Base-by-base conservation (phyloP, 208 protist species). In the Borovskyia barvae region DNA sequence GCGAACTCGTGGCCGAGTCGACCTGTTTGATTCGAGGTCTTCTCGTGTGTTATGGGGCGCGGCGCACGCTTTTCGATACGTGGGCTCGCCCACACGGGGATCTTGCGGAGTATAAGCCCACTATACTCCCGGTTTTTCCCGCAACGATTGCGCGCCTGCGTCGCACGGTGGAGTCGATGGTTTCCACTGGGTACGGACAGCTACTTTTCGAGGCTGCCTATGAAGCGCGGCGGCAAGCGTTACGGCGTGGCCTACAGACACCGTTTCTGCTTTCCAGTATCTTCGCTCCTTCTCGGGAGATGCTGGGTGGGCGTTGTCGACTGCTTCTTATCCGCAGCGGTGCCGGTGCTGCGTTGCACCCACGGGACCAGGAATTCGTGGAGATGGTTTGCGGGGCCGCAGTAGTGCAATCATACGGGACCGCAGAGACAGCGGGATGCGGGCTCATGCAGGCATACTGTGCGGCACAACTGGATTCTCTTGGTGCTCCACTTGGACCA, bases 221-320 rank as follows among this genome's bases (percentile, higher is more conserved):
- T 51, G 70, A 90, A 56, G 59, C 43, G 15, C 71, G 81, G 8
- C 67, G 66, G 28, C 51, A 72, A 32, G 82, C 87, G 4, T 28
- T 96, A 11, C 66, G 50, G 11, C 69, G 76, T 8, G 82, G 82
- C 5, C 51, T 78, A 20, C 84, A 92, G 22, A 93, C 88, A 9
- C 85, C 91, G 14, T 88, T 82, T 51, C 72, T 81, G 30, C 77
- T 95, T 58, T 65, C 60, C n/a, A 64, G 64, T 22, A 82, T 96
- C 42, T 94, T 97, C 52, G 54, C 55, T 12, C 86, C 91, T 40
- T 66, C 78, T n/a, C 68, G 69, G 5, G 51, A 67, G 48, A 40
- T 90, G 50, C 72, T 97, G n/a, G 93, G 93, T 35, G 87, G 87
- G 12, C 60, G 76, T 36, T 80, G 88, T 17, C 69, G 66, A 1